Evolutionary conservation across 1,284 basidiomycete genomes (phyloP).

Genomic region (Singerocomus inundabilis): DNA sequence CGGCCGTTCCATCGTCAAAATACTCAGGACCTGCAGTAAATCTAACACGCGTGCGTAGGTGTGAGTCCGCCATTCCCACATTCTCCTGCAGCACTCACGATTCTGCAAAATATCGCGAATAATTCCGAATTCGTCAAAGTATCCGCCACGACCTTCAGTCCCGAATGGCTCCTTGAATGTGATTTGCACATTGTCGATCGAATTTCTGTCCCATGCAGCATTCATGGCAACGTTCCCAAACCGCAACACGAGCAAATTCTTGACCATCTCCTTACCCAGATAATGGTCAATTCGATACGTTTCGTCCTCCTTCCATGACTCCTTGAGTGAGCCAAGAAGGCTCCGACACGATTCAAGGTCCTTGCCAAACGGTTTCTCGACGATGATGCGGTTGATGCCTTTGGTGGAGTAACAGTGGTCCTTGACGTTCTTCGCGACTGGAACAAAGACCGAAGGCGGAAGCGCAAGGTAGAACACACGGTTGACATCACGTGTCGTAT

Average conservation of each 20-base stretch:
- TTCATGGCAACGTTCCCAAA: conserved; percentile 91
- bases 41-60: conserved; percentile 48
- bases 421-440: conserved; percentile 81
- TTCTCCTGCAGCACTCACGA: conserved; percentile 57
- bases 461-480: conserved; percentile 93
- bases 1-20: conserved; percentile 94
- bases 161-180: conserved; percentile 99
- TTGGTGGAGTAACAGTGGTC: conserved; percentile 73
- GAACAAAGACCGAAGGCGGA: conserved; percentile 90
- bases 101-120: conserved; percentile 96
- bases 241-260: conserved; percentile 91
- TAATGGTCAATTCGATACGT: conserved; percentile 99
- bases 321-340: conserved; percentile 77
- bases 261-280: conserved; percentile 98
- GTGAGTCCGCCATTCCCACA: conserved; percentile 8
- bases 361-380: conserved; percentile 97
- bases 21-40: conserved; percentile 87
- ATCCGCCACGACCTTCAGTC: conserved; percentile 94
- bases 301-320: conserved; percentile 91
- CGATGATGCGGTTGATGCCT: conserved; percentile 83
- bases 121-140: conserved; percentile 98
- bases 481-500: conserved; percentile 64
- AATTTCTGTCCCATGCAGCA: conserved; percentile 90
- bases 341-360: conserved; percentile 84
- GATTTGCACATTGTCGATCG: conserved; percentile 93